A percentile compares a stretch with the other conserved stretches of the same genome.
phyloP scores from a whole-genome alignment of 768 basidiomycete genomes.

The Russula earlei region DNA sequence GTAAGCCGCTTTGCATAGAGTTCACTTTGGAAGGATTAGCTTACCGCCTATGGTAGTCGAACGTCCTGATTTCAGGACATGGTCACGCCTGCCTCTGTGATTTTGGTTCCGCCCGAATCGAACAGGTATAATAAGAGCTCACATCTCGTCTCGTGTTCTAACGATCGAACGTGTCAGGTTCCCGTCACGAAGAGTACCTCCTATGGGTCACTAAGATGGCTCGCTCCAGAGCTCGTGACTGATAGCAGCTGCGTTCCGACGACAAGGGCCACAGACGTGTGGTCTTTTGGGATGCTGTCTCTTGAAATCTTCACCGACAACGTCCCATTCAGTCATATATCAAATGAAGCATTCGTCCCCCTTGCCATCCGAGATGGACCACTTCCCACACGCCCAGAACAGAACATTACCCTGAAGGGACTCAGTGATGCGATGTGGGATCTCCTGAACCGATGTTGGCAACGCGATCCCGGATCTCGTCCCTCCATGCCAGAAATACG shows the following conservation, averaged over 20 bases:
- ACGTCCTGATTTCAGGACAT: constrained; percentile 5
- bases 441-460: constrained; percentile 37
- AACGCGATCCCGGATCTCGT: constrained; percentile 30
- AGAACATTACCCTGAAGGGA: constrained; percentile 22
- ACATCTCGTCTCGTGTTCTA: background rate
- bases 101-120: constrained; percentile 12
- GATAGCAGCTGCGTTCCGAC: background rate
- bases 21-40: background rate
- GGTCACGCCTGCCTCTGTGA: constrained; percentile 5
- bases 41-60: constrained; percentile 5
- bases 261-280: constrained; percentile 35
- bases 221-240: constrained; percentile 15
- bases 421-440: constrained; percentile 35
- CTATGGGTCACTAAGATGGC: constrained; percentile 9
- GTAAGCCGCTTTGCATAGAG: too few relatives aligned
- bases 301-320: constrained; percentile 38
- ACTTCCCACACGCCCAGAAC: constrained; percentile 32
- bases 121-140: background rate
- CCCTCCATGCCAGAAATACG: constrained; percentile 33
- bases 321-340: constrained; percentile 30
- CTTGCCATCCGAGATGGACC: constrained; percentile 30
- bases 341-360: constrained; percentile 29
- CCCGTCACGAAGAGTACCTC: background rate
- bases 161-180: background rate
- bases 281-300: constrained; percentile 42